These are phyloP conservation scores for Bassia scoparia DNA, from an alignment of 148 eudicot genomes.

Conservation along the genomic window DNA sequence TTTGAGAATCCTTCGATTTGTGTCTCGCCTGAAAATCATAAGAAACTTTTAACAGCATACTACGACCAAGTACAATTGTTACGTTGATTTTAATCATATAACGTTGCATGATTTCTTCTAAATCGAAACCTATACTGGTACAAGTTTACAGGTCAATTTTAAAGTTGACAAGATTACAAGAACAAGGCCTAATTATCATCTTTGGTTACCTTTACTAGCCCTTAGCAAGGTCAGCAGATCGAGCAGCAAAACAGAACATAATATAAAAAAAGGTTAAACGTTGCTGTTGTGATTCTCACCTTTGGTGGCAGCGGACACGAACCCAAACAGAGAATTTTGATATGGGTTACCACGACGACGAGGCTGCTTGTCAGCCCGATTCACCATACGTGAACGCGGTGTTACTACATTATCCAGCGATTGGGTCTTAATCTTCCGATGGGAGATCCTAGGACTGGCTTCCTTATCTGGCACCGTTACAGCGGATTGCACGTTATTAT, in stretches of 20 bases:
- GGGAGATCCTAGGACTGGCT: constrained; percentile 22
- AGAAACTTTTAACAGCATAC: neutral
- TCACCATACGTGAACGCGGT: constrained; percentile 27
- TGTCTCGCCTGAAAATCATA: constrained; percentile 29
- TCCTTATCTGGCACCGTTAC: constrained; percentile 18
- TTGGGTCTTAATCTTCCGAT: constrained; percentile 42
- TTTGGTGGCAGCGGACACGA: constrained; percentile 46
- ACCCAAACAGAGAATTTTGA: constrained; percentile 62
- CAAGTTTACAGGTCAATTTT: too few relatives aligned
- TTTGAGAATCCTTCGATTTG: constrained; percentile 19
- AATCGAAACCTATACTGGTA: too few relatives aligned
- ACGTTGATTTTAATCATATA: too few relatives aligned
- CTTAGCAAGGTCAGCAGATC: too few relatives aligned
- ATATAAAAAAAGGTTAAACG: neutral
- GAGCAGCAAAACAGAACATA: neutral
- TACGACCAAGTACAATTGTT: neutral
- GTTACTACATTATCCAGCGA: constrained; percentile 40
- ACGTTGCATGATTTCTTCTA: too few relatives aligned
- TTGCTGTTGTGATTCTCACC: constrained; percentile 31
- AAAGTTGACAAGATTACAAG: too few relatives aligned
- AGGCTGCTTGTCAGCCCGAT: constrained; percentile 26
- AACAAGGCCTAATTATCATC: too few relatives aligned
- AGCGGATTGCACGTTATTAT: constrained; percentile 18
- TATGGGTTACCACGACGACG: constrained; percentile 40
- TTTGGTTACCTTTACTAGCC: too few relatives aligned